Base-by-base conservation (phyloP, 495 filamentous ascomycete genomes). In the Penicillium cosmopolitanum region DNA sequence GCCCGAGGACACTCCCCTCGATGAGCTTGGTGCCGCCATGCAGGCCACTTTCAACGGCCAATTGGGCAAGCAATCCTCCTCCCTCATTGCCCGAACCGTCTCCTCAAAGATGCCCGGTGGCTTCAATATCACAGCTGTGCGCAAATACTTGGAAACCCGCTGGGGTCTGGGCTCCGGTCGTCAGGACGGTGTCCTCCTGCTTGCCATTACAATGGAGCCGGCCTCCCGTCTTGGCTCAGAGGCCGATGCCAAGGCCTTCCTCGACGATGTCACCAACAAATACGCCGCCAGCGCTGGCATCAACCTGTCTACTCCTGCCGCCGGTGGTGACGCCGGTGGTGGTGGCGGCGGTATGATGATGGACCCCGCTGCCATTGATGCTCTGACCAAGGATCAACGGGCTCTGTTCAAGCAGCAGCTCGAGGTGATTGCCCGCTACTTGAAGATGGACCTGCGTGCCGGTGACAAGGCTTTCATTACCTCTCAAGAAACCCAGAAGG, bases 41-140 rank as follows among this genome's bases (percentile, higher is more conserved):
- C 96, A 98, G 76, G 87, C 91, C 28, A 97, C 95, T 31, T 99
- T 98, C 80, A 95, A 97, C 73, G 95, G 95, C 51, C 93, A 97
- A 77, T 86, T 98, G 51, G 95, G 95, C 64, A 98, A 99, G 77
- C 95, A 98, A 56, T 94, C 95, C 0, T 91, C 91, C 31, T 96
- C 95, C 4, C 85, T 98, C 53, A 88, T 98, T 68, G 94, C 96
- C 33, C 87, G 94, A 59, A 80, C 97, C 69, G 93, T 99, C 28
- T 97, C 96, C 4, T 97, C 95, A 5, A 99, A 99, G 75, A 98
- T 99, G 95, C 96, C 95, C 34, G 96, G 93, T 69, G 95, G 95
- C 50, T 99, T 98, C 83, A 99, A 98, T 71, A 98, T 98, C 70
- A 97, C 94, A 64, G 82, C 89, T 2, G 91, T 95, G 12, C 84